A percentile compares a stretch with the other conserved stretches of the same genome.
Evolutionary conservation across 345 rosid species (phyloP).

Genomic region (Cardamine resedifolia): DNA sequence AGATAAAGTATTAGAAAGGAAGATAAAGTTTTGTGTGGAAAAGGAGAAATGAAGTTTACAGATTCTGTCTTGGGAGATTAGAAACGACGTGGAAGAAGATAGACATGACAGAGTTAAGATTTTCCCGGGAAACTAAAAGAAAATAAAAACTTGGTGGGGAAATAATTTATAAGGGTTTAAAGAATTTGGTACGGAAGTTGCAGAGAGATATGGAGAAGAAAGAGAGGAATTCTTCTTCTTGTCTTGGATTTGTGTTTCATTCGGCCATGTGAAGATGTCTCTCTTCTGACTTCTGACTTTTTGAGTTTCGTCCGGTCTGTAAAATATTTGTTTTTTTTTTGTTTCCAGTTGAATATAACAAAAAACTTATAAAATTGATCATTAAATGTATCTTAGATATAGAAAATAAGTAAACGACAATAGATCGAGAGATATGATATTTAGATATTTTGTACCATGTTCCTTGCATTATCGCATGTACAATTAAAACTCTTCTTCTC

Average conservation of each 20-base stretch:
- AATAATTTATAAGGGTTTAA: background rate
- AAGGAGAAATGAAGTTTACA: conserved; percentile 26
- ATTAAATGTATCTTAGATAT: conserved; percentile 33
- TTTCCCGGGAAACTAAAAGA: background rate
- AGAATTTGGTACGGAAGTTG: conserved; percentile 13
- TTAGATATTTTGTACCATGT: conserved; percentile 24
- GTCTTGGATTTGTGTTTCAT: conserved; percentile 27
- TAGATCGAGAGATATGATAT: background rate
- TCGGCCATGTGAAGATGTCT: conserved; percentile 36
- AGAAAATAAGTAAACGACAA: conserved; percentile 4
- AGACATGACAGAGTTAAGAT: conserved; percentile 4
- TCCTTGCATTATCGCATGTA: conserved; percentile 33
- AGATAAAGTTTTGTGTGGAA: conserved; percentile 17
- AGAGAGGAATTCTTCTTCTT: conserved; percentile 16
- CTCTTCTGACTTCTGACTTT: conserved; percentile 40
- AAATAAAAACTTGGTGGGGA: background rate
- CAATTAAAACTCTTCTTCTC: background rate
- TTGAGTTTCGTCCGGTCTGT: conserved; percentile 30
- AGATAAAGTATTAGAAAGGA: conserved; percentile 21
- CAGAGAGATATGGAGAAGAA: conserved; percentile 16
- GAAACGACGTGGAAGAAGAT: conserved; percentile 26
- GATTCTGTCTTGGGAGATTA: conserved; percentile 31
- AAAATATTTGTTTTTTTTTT: background rate
- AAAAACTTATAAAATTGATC: background rate
- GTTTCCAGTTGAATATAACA: background rate